Percentiles rank a stretch among this genome's conserved stretches.
phyloP scores from a whole-genome alignment of 192 early-diverging fungal species.

The Glomus cerebriforme region DNA sequence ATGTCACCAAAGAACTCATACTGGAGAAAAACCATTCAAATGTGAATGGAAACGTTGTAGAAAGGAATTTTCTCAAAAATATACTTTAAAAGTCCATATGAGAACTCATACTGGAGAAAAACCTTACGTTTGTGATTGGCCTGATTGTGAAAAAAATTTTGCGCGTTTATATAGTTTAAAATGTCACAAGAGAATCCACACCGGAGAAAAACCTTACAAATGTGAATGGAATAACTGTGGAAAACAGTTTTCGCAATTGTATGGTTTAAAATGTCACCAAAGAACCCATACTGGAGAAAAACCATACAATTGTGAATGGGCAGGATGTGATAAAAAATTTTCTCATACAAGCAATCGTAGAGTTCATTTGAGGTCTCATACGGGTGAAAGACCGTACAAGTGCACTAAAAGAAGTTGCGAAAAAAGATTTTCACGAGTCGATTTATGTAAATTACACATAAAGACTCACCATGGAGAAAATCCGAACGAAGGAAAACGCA shows the following conservation, averaged over 20 bases:
- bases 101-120: not conserved
- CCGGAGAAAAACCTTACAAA: not conserved
- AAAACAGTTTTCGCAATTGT: not conserved
- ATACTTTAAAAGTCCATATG: not conserved
- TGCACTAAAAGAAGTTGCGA: no score
- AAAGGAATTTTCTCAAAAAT: not conserved
- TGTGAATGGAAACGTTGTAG: not conserved
- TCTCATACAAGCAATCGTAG: no score
- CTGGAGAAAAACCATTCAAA: not conserved
- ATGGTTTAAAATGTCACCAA: not conserved
- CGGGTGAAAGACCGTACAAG: no score
- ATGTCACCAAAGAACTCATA: no score
- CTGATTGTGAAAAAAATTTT: not conserved
- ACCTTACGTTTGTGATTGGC: not conserved
- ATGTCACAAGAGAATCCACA: not conserved
- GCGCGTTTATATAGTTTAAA: not conserved
- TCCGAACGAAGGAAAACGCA: no score
- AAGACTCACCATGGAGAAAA: no score
- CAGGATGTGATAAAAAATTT: no score
- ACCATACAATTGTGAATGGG: no score
- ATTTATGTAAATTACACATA: no score
- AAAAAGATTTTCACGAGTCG: no score
- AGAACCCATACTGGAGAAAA: no score
- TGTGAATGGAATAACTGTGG: not conserved
- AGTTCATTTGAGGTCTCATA: no score